Conservation (phyloP, 768 basidiomycete genomes). For the Paxillus rubicundulus region DNA sequence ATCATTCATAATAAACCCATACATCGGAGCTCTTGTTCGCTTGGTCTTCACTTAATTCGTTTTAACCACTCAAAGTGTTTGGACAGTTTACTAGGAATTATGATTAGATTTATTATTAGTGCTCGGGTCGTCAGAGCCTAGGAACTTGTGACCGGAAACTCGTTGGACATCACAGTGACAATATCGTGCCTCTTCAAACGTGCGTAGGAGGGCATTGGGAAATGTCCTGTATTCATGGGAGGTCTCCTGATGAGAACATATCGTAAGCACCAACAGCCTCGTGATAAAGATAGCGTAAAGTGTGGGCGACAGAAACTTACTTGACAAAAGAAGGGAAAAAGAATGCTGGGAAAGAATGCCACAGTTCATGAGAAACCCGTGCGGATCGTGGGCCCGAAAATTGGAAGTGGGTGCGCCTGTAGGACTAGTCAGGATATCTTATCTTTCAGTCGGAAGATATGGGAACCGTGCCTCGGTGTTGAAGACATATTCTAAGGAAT, state of each 20-base stretch:
- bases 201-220: neutral
- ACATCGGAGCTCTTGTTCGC: neutral
- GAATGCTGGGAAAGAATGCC: neutral
- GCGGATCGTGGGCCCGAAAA: slow-evolving; percentile 53
- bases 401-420: slow-evolving; percentile 69
- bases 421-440: slow-evolving; percentile 3
- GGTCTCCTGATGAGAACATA: neutral
- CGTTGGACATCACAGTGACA: neutral
- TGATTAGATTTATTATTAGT: neutral
- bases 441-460: neutral
- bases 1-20: slow-evolving; percentile 13
- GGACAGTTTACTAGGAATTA: neutral
- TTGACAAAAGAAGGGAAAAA: neutral
- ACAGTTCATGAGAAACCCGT: slow-evolving; percentile 43
- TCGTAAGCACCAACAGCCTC: neutral
- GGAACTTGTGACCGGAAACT: neutral
- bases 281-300: neutral
- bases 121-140: neutral
- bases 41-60: slow-evolving; percentile 15
- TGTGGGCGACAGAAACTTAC: neutral
- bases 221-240: neutral
- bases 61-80: slow-evolving; percentile 2
- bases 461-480: slow-evolving; percentile 74
- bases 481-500: slow-evolving; percentile 70
- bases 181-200: neutral